A percentile compares a stretch with the other conserved stretches of the same genome.
Conservation (phyloP, 371 early-diverging fungal genomes). For the Smittium mucronatum region DNA sequence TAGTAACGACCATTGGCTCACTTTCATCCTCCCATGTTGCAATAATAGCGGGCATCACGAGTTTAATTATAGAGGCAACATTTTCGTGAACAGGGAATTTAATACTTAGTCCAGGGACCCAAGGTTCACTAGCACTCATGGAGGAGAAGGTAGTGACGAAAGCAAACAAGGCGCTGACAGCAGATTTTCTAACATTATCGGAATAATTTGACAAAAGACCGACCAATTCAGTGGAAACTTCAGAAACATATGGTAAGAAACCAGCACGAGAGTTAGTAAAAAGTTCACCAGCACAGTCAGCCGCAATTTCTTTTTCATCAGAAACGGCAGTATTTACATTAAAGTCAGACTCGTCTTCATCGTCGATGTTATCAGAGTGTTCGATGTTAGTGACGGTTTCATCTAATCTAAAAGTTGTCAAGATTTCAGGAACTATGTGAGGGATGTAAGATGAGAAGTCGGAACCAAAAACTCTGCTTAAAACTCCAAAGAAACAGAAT, state of each 20-base stretch:
- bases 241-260: constrained; percentile 76
- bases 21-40: constrained; percentile 67
- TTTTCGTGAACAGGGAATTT: constrained; percentile 51
- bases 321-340: constrained; percentile 69
- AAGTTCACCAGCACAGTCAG: constrained; percentile 71
- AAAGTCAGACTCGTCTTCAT: constrained; percentile 43
- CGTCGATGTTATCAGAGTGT: constrained; percentile 35
- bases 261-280: constrained; percentile 58
- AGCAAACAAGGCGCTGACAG: constrained; percentile 50
- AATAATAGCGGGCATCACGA: constrained; percentile 55
- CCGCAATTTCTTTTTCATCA: constrained; percentile 83
- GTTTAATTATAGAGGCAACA: constrained; percentile 49
- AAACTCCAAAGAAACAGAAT: constrained; percentile 70
- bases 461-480: constrained; percentile 66
- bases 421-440: constrained; percentile 57
- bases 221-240: constrained; percentile 46
- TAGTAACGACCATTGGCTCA: constrained; percentile 65
- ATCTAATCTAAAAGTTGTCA: constrained; percentile 57
- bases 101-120: constrained; percentile 36
- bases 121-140: constrained; percentile 48
- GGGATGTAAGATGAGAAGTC: constrained; percentile 67
- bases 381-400: constrained; percentile 43
- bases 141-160: constrained; percentile 60
- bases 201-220: constrained; percentile 52
- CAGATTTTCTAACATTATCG: constrained; percentile 73